Base-by-base conservation (phyloP, 2,329 filamentous ascomycete genomes). In the Aspergillus neotritici region DNA sequence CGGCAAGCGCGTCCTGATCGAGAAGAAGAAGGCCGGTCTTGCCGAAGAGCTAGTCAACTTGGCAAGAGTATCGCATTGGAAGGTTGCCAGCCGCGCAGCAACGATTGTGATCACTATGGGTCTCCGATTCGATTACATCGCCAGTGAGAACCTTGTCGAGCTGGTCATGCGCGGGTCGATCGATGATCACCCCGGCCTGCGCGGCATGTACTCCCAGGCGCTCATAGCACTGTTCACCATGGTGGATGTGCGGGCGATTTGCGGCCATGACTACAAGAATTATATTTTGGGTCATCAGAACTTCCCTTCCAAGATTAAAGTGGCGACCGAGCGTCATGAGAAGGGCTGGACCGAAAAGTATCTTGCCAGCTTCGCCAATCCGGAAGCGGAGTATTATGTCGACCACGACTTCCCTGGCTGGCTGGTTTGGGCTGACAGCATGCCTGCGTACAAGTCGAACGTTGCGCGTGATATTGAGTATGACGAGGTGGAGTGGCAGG, bases 361-460 rank as follows among this genome's bases (percentile, higher is more conserved):
- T 59, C 73, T 98, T 1, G 76, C 81, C 2, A 77, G 80, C 15
- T 98, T 98, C 63, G 82, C 83, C 8, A 77, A 85, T 37, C 82
- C 84, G 5, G 83, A 82, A 28, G 83, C 87, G 0, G 83, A 94
- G 50, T 95, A 94, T 64, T 94, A 90, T 62, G 82, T 97, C 35
- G 93, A 98, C 61, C 79, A 82, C 42, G 91, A 97, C 61, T 86
- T 94, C 61, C 88, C 91, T 4, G 93, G 93, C 28, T 98, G 94
- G 94, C 76, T 98, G 13, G 89, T 94, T 0, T 98, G 93, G 93
- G 86, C 85, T 40, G 87, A 93, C 65, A 81, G 77, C 28, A 91
- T 97, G 73, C 83, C 82, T 11, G 93, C 84, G 0, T 89, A 84
- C 63, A 80, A 82, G 48, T 81, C 85, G 3, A 83, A 86, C 40